Base-by-base conservation (phyloP, 2,329 filamentous ascomycete genomes). In the Dothiorella sarmentorum region DNA sequence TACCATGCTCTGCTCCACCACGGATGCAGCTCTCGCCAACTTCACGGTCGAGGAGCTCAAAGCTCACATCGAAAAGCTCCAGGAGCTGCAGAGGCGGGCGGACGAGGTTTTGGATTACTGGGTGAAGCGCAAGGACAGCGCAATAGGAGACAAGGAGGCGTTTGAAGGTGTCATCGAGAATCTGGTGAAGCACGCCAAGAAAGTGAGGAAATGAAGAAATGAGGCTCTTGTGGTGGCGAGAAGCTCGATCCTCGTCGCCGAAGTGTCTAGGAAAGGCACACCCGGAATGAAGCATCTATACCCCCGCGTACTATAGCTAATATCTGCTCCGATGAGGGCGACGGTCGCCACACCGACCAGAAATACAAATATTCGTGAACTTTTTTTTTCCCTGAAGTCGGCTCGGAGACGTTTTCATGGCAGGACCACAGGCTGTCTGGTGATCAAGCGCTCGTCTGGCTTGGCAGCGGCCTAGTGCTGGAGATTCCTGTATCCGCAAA, bases 161-260 rank as follows among this genome's bases (percentile, higher is more conserved):
- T 94, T 97, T 71, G 93, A 97, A 71, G 91, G 91, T 0, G 93
- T 97, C 15, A 97, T 97, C 80, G 93, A 96, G 76, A 97, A 96
- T 72, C 74, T 97, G 64, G 93, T 97, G 42, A 94, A 91, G 73
- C 91, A 96, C 76, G 91, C 91, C 51, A 82, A 91, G 71, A 90
- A 92, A 76, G 85, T 91, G 59, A 83, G 91, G 69, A 94, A 92
- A 75, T 90, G 56, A 60, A 31, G 24, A 33, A 9, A 52, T 52
- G 35, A 53, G 49, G 35, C 49, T 53, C 49, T 53, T 20, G 49
- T 53, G 49, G 49, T 15, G 35, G 40, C n/a, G n/a, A 7, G 24
- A 7, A 29, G 49, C 22, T 40, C 33, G 49, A 26, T 17, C 35
- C 35, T n/a, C 11, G 45, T 17, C 27, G 45, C 18, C 29, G 7